These are phyloP conservation scores for Chlorophyllum brunneum DNA, from an alignment of 768 basidiomycete genomes.

Conservation along the genomic window DNA sequence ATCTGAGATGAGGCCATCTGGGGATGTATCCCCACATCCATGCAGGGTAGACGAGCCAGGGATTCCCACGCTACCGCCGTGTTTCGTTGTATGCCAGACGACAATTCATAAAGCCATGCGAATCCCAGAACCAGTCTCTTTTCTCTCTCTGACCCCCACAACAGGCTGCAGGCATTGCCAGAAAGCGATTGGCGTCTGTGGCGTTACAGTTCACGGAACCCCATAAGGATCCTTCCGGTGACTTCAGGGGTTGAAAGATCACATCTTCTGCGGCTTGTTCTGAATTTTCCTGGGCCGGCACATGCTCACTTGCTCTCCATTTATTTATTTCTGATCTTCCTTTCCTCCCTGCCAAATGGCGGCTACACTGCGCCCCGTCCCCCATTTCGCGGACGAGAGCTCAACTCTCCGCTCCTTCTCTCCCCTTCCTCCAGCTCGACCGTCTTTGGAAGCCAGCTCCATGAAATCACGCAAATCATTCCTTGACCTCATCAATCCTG, in stretches of 20 bases:
- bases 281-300: neutral
- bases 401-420: conserved; percentile 4
- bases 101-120: neutral
- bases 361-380: conserved; percentile 2
- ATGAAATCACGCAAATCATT: conserved; percentile 13
- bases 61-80: neutral
- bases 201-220: neutral
- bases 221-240: neutral
- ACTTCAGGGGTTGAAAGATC: neutral
- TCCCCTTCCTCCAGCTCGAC: neutral
- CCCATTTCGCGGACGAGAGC: conserved; percentile 9
- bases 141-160: neutral
- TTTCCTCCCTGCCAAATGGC: neutral
- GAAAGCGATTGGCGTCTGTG: neutral
- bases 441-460: conserved; percentile 9
- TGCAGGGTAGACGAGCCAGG: neutral
- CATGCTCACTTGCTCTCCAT: conserved; percentile 5
- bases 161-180: neutral
- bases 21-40: conserved; percentile 2
- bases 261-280: neutral
- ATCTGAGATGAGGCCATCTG: neutral
- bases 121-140: neutral
- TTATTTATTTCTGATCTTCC: neutral
- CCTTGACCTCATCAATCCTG: conserved; percentile 1
- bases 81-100: neutral